Evolutionary conservation across 106 monocot species (phyloP), one percentile per base, ranked within the genome.

Genomic region (Narthecium ossifragum): DNA sequence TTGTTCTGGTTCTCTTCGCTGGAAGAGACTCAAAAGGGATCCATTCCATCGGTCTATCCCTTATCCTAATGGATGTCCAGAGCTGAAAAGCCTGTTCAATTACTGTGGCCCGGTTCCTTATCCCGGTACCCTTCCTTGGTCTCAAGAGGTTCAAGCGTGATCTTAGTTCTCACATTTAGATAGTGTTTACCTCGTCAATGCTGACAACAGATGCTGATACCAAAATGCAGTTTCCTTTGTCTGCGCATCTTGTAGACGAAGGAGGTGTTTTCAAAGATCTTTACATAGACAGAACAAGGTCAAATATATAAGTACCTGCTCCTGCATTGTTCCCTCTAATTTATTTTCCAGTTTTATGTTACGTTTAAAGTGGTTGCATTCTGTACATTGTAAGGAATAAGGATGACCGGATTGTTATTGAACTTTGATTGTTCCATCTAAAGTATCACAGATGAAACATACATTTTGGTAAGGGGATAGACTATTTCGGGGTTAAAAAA

Each of bases 31-130:
- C 9, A 80, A 83, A 39, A 74, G 90, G 51, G 98, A 99, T 56
- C 98, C 98, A 30, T 99, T 99, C 63, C 98, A 85, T 56, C 75
- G 91, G 8, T 51, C 69, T 0, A 67, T 91, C 18, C 91, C 91
- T 1, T 91, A 99, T 50, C 98, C 98, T 31, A 53, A 62, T 34
- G 91, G 91, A 9, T 99, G 98, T 74, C 91, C 98, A 10, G 91
- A 99, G 58, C 52, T 99, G 36, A 82, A 70, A 59, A 72, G 57
- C 36, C 45, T 99, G 62, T 91, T 99, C 62, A 77, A 61, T 37
- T 91, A 99, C 63, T 99, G 90, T 58, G 98, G 98, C 24, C 62
- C 86, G 0, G 34, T 51, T 33, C 84, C 87, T 41, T 98, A 81
- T 73, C 72, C 81, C 15, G 91, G 85, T 12, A 50, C 34, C 9